Conservation (phyloP, 208 protist genomes). For the Leishmania gerbilli region DNA sequence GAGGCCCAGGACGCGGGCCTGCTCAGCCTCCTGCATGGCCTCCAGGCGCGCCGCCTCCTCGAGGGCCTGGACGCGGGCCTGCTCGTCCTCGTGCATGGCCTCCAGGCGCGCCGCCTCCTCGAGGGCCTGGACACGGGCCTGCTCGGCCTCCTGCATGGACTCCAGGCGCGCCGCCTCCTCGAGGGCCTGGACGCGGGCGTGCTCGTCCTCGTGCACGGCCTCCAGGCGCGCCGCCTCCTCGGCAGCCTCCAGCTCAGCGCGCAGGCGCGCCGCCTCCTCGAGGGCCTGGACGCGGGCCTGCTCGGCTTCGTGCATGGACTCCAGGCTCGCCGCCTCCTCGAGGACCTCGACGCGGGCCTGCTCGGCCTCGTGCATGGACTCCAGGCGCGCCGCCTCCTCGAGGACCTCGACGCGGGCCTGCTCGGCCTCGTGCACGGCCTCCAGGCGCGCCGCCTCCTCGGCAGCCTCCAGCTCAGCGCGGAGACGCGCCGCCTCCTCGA, state of each 20-base stretch:
- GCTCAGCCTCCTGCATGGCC: neutral
- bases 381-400: neutral
- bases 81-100: neutral
- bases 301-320: neutral
- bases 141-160: neutral
- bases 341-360: neutral
- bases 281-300: neutral
- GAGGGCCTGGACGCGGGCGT: neutral
- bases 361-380: neutral
- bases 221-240: neutral
- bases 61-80: neutral
- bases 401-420: neutral
- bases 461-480: neutral
- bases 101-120: constrained; percentile 2
- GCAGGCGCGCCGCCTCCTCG: neutral
- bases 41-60: neutral
- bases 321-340: neutral
- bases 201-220: neutral
- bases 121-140: too few species aligned
- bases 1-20: too few species aligned
- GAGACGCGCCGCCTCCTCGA: neutral
- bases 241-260: neutral
- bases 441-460: neutral
- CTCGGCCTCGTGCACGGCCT: neutral
- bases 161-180: constrained; percentile 9